Conservation (phyloP, 2,329 filamentous ascomycete genomes). For the Venturia nashicola region DNA sequence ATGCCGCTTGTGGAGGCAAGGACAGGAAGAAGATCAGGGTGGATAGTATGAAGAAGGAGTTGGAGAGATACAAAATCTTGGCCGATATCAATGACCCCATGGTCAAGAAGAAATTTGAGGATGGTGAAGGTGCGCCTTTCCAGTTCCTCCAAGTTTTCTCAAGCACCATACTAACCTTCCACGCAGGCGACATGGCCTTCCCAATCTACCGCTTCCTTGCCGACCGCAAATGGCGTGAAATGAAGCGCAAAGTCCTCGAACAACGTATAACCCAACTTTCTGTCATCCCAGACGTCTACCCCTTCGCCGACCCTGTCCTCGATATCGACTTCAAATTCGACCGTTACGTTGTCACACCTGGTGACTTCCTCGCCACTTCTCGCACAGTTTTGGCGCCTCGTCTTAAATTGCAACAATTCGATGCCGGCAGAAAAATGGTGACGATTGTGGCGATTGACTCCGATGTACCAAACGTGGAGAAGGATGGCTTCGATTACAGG, state of each 20-base stretch:
- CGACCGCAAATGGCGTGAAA: slow-evolving; percentile 74
- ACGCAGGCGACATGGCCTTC: slow-evolving; percentile 83
- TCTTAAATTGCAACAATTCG: slow-evolving; percentile 75
- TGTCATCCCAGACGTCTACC: slow-evolving; percentile 78
- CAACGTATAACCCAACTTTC: slow-evolving; percentile 82
- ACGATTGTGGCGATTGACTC: slow-evolving; percentile 78
- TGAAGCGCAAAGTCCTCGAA: slow-evolving; percentile 64
- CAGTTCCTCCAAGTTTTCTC: too few relatives aligned
- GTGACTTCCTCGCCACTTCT: slow-evolving; percentile 63
- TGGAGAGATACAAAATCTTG: slow-evolving; percentile 73
- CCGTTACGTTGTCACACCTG: slow-evolving; percentile 56
- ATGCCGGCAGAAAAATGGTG: slow-evolving; percentile 67
- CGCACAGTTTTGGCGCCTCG: slow-evolving; percentile 63
- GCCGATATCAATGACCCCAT: slow-evolving; percentile 92
- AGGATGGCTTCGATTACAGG: slow-evolving; percentile 64
- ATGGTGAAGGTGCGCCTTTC: slow-evolving; percentile 57
- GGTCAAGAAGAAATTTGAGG: slow-evolving; percentile 89
- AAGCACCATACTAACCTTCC: neutral
- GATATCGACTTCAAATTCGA: slow-evolving; percentile 77
- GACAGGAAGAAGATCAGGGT: slow-evolving; percentile 54
- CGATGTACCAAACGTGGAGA: slow-evolving; percentile 71
- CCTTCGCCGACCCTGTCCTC: slow-evolving; percentile 62
- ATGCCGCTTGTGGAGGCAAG: slow-evolving; percentile 50
- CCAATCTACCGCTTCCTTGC: slow-evolving; percentile 90
- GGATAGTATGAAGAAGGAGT: slow-evolving; percentile 53